Conservation (phyloP, 2,329 filamentous ascomycete genomes). For the Alternaria triticina region DNA sequence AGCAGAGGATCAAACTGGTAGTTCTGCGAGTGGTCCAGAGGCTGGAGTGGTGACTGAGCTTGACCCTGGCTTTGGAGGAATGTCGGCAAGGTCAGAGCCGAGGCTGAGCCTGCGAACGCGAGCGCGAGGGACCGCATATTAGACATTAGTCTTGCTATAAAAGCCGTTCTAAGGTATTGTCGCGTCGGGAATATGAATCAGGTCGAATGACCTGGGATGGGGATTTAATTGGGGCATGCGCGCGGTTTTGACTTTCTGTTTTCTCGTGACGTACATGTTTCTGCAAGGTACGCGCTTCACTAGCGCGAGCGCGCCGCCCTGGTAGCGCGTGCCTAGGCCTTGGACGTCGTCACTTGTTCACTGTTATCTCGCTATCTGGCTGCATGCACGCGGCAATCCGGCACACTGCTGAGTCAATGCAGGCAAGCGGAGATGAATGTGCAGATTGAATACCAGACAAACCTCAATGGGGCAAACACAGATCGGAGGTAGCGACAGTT, state of each 20-base stretch:
- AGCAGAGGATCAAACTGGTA: slow-evolving; percentile 57
- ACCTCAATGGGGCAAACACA: neutral
- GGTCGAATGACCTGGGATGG: neutral
- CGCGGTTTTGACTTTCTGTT: slow-evolving; percentile 10
- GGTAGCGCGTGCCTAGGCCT: neutral
- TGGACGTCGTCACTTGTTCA: slow-evolving; percentile 2
- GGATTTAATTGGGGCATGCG: neutral
- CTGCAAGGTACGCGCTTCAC: slow-evolving; percentile 3
- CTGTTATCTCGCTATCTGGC: neutral
- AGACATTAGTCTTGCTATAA: neutral
- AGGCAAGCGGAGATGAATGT: neutral
- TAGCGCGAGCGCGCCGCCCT: slow-evolving; percentile 6
- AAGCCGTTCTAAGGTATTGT: neutral
- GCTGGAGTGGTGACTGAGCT: slow-evolving; percentile 21
- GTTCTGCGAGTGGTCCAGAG: slow-evolving; percentile 36
- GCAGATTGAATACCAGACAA: neutral
- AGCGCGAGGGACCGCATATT: slow-evolving; percentile 22
- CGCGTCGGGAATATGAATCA: neutral
- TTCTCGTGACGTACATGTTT: slow-evolving; percentile 10
- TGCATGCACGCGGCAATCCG: neutral
- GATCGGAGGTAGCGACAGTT: neutral
- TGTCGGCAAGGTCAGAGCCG: slow-evolving; percentile 25
- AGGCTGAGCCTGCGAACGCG: slow-evolving; percentile 25
- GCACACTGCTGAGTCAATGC: neutral
- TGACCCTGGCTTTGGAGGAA: slow-evolving; percentile 8